Conservation (phyloP, 2,329 filamentous ascomycete species). For the Diaporthe caulivora region DNA sequence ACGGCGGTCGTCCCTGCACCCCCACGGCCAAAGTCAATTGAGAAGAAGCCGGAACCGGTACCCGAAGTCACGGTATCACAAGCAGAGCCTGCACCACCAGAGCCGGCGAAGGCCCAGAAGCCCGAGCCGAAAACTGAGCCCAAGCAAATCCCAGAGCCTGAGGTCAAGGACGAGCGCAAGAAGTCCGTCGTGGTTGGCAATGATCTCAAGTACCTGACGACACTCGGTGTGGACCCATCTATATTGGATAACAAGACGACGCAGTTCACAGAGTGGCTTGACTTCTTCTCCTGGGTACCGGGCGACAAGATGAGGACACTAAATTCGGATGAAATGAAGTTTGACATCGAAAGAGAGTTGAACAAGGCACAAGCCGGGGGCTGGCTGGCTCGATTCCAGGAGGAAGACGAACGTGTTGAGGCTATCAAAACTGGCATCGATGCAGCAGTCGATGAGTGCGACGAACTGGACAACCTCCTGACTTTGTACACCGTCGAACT, state of each 20-base stretch:
- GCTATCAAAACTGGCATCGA: conserved; percentile 90
- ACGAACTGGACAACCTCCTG: conserved; percentile 93
- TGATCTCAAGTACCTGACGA: conserved; percentile 81
- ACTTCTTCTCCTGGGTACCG: conserved; percentile 89
- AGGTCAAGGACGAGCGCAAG: conserved; percentile 62
- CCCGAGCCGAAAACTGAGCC: conserved; percentile 48
- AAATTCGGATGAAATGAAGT: conserved; percentile 83
- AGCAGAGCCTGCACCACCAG: conserved; percentile 20
- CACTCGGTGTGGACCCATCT: conserved; percentile 80
- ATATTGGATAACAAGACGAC: conserved; percentile 82
- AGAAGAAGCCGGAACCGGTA: conserved; percentile 52
- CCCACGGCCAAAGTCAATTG: conserved; percentile 57
- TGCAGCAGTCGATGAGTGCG: conserved; percentile 91
- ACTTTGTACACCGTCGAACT: conserved; percentile 96
- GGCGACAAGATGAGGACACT: conserved; percentile 80
- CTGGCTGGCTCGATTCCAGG: conserved; percentile 86
- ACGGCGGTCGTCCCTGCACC: conserved; percentile 89
- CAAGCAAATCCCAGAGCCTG: conserved; percentile 46
- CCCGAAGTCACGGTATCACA: conserved; percentile 72
- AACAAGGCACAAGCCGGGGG: conserved; percentile 92
- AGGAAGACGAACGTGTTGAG: conserved; percentile 90
- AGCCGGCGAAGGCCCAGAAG: conserved; percentile 9
- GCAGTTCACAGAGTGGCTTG: conserved; percentile 85
- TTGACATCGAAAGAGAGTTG: conserved; percentile 87
- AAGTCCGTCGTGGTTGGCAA: conserved; percentile 77